phyloP scores from a whole-genome alignment of 192 early-diverging fungal genomes.

The Globomyces pollinis-pini region DNA sequence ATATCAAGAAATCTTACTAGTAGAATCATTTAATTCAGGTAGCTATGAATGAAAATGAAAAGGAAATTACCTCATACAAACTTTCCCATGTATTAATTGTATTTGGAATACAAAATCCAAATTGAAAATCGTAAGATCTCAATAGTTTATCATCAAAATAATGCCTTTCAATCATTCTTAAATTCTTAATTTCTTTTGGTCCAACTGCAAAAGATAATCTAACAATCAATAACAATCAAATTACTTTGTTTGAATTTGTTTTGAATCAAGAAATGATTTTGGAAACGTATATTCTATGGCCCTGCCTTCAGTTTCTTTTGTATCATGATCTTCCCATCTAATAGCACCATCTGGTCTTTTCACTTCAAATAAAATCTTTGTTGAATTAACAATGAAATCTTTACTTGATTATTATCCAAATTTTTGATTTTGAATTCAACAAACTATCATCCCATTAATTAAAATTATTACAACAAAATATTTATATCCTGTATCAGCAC shows the following conservation, averaged over 20 bases:
- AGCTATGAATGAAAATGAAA: background rate
- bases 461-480: background rate
- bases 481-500: background rate
- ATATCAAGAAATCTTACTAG: slow-evolving; percentile 13
- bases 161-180: slow-evolving; percentile 51
- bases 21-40: background rate
- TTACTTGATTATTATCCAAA: slow-evolving; percentile 24
- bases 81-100: slow-evolving; percentile 47
- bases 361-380: slow-evolving; percentile 38
- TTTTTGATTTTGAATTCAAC: slow-evolving; percentile 44
- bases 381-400: background rate
- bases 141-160: slow-evolving; percentile 45
- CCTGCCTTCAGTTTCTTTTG: slow-evolving; percentile 21
- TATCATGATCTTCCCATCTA: slow-evolving; percentile 22
- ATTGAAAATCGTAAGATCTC: slow-evolving; percentile 47
- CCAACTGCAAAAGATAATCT: slow-evolving; percentile 44
- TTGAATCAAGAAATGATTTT: slow-evolving; percentile 14
- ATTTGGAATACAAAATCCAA: slow-evolving; percentile 56
- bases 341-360: slow-evolving; percentile 24
- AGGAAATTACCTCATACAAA: slow-evolving; percentile 30
- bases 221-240: background rate
- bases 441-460: slow-evolving; percentile 20
- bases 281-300: slow-evolving; percentile 22
- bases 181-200: slow-evolving; percentile 28
- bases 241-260: slow-evolving; percentile 30